Evolutionary conservation across 495 filamentous ascomycete genomes (phyloP).

Genomic region (Aspergillus heteromorphus): DNA sequence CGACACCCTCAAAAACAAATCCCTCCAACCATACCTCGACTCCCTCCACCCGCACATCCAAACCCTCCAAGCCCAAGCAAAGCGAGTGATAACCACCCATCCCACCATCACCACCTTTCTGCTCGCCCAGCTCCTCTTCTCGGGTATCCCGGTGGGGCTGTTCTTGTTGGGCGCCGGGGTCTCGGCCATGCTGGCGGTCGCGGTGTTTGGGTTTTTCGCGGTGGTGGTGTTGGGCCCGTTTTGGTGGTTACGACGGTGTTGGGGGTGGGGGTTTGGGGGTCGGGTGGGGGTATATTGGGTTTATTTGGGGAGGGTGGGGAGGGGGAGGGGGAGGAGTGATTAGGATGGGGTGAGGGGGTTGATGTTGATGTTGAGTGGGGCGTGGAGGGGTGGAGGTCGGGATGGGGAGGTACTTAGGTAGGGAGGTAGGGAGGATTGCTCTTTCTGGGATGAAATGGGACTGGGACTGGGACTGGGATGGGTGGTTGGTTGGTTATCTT

Average conservation of each 20-base stretch:
- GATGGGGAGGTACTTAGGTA: neutral
- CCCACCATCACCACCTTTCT: slow-evolving; percentile 42
- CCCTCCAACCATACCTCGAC: neutral
- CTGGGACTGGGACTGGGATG: neutral
- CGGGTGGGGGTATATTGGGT: slow-evolving; percentile 53
- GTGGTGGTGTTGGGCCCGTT: slow-evolving; percentile 58
- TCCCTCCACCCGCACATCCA: slow-evolving; percentile 4
- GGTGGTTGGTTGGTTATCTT: neutral
- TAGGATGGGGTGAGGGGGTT: neutral
- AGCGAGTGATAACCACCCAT: neutral
- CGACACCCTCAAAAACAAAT: neutral
- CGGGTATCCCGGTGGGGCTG: slow-evolving; percentile 54
- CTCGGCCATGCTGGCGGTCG: slow-evolving; percentile 46
- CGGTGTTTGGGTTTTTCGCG: slow-evolving; percentile 58
- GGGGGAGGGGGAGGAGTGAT: slow-evolving; percentile 9
- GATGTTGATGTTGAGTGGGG: neutral
- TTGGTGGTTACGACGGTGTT: slow-evolving; percentile 53
- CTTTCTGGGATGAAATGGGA: neutral
- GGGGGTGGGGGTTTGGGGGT: slow-evolving; percentile 57
- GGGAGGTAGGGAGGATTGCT: too few relatives aligned
- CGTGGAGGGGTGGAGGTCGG: neutral
- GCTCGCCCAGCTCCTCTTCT: slow-evolving; percentile 48
- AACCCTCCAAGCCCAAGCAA: too few relatives aligned
- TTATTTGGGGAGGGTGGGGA: slow-evolving; percentile 51
- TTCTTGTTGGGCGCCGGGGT: slow-evolving; percentile 54